Evolutionary conservation across 345 rosid genomes (phyloP), one percentile per base, ranked within the genome.

Genomic region (Acer saccharum): DNA sequence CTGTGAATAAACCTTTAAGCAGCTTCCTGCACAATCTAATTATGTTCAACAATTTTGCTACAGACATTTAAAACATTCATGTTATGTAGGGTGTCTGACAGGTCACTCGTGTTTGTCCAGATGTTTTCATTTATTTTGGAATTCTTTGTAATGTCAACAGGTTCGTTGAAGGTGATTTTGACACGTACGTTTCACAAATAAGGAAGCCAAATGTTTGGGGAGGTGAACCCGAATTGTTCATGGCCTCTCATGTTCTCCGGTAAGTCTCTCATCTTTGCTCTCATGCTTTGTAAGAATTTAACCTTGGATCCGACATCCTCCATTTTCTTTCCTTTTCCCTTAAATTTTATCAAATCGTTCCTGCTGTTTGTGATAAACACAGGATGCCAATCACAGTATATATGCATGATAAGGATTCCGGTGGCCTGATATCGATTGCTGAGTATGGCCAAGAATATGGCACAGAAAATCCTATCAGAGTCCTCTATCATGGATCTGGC

Each of bases 121-220:
- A 60, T 21, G 41, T 55, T 20, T 62, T 11, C 50, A 68, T 10
- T 12, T 68, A 9, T 41, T 46, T 48, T 55, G 18, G 21, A 17
- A 48, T 55, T 57, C 43, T 79, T 50, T 39, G 23, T 76, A 72
- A 71, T 77, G 68, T 73, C 68, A 55, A 65, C 89, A 96, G 99
- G 99, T 96, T 96, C 81, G 81, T 96, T 60, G 98, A 94, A 88
- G 99, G 99, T 62, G 92, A 96, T 84, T 96, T 96, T 65, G 92
- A 94, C 75, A 82, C 90, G 4, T 94, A 96, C 66, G 93, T 96
- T 12, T 79, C 86, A 10, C 89, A 86, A 55, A 96, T 94, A 52
- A 86, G 95, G 85, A 85, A 92, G 88, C 94, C 97, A 21, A 94
- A 92, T 54, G 91, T 92, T 48, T 96, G 99, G 99, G 99, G 99